These are phyloP conservation scores for Leccinum subgranulosum DNA, from an alignment of 768 basidiomycete species.

Conservation along the genomic window DNA sequence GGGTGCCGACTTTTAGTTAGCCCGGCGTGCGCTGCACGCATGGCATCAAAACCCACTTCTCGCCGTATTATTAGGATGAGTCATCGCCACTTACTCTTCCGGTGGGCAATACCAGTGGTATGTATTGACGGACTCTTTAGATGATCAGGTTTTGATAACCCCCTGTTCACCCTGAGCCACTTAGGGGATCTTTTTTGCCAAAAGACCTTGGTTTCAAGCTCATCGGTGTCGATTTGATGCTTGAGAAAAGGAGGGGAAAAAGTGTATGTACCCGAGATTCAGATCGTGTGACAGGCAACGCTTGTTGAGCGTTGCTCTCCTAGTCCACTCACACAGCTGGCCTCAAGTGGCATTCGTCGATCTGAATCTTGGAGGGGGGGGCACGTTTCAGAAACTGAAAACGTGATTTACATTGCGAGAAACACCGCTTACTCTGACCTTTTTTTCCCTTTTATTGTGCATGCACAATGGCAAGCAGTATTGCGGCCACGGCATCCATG, in stretches of 20 bases:
- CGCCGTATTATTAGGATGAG: background rate
- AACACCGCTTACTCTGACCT: background rate
- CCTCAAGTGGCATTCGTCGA: background rate
- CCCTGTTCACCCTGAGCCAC: background rate
- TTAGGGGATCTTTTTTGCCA: background rate
- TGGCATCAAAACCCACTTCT: conserved; percentile 12
- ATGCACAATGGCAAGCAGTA: background rate
- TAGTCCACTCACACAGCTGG: background rate
- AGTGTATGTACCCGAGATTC: background rate
- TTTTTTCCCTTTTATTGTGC: background rate
- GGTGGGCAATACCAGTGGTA: background rate
- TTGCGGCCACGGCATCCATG: background rate
- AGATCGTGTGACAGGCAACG: background rate
- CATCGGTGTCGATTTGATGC: background rate
- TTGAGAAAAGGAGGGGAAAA: background rate
- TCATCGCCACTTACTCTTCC: background rate
- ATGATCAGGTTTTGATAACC: background rate
- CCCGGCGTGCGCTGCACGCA: conserved; percentile 6
- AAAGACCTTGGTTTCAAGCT: background rate
- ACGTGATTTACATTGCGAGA: background rate
- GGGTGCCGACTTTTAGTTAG: background rate
- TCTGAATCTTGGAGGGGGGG: background rate
- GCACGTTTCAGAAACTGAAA: background rate
- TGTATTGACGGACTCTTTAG: background rate
- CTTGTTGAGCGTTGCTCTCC: background rate